These are phyloP conservation scores for Staphylotrichum longicolle DNA, from an alignment of 495 filamentous ascomycete genomes.

Conservation along the genomic window DNA sequence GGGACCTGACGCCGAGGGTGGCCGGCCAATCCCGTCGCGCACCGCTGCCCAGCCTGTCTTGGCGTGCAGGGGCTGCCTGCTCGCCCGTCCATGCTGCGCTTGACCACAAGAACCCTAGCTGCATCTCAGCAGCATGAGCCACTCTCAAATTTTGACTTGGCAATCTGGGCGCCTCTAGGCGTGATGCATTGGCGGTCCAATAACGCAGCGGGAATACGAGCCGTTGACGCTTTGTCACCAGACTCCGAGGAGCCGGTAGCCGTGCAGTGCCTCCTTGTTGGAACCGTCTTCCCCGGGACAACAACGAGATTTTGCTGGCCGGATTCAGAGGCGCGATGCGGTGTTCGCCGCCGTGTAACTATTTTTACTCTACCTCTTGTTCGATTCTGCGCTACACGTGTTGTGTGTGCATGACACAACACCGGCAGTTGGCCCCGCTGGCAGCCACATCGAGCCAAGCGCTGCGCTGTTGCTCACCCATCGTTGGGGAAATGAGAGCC, in stretches of 20 bases:
- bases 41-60: background rate
- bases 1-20: background rate
- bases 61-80: background rate
- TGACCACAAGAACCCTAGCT: background rate
- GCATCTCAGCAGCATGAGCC: background rate
- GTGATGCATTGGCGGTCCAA: slow-evolving; percentile 7
- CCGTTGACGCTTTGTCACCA: background rate
- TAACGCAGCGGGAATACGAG: slow-evolving; percentile 7
- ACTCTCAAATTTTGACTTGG: slow-evolving; percentile 6
- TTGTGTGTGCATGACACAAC: background rate
- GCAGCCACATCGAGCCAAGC: background rate
- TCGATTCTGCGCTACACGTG: no score
- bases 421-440: background rate
- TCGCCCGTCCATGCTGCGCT: background rate
- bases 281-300: background rate
- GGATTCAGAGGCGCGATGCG: background rate
- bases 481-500: slow-evolving; percentile 2
- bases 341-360: slow-evolving; percentile 12
- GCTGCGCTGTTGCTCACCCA: background rate
- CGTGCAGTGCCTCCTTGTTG: background rate
- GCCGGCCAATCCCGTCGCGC: slow-evolving; percentile 6
- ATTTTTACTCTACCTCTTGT: slow-evolving; percentile 3
- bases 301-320: background rate
- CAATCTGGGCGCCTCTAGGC: background rate
- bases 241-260: no score